These are phyloP conservation scores for Fereydounia khargensis DNA, from an alignment of 1,284 basidiomycete genomes.

Conservation along the genomic window DNA sequence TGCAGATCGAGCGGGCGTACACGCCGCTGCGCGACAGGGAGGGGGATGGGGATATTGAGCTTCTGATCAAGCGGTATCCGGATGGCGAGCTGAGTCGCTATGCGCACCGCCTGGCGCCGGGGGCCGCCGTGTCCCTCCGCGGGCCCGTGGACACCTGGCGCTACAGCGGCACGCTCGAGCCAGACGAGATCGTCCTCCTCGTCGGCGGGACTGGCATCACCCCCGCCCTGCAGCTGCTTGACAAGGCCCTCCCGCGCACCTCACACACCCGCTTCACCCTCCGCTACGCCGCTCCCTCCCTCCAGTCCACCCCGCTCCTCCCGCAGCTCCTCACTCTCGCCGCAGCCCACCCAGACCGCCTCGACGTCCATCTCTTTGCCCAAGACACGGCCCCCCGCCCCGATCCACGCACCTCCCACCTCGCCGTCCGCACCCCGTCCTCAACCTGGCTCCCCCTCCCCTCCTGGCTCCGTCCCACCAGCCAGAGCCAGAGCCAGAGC, in stretches of 20 bases:
- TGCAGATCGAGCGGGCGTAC: conserved; percentile 43
- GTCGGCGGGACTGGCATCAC: conserved; percentile 42
- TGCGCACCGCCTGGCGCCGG: conserved; percentile 14
- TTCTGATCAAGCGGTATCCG: conserved; percentile 35
- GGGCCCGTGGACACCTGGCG: conserved; percentile 39
- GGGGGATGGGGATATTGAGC: conserved; percentile 2
- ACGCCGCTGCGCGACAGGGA: conserved; percentile 33
- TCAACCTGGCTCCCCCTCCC: too few species aligned
- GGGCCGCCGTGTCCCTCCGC: conserved; percentile 21
- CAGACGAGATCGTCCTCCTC: conserved; percentile 22
- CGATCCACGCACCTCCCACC: background rate
- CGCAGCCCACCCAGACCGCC: conserved; percentile 4
- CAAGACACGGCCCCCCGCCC: too few species aligned
- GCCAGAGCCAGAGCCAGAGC: too few species aligned
- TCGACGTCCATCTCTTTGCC: conserved; percentile 15
- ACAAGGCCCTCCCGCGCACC: conserved; percentile 13
- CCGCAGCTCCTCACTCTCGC: conserved; percentile 20
- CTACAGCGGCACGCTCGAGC: conserved; percentile 1
- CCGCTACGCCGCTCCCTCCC: conserved; percentile 16
- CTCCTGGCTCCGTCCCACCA: too few species aligned
- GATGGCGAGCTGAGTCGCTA: conserved; percentile 38
- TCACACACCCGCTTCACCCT: conserved; percentile 15
- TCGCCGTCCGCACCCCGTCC: background rate
- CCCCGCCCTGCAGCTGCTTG: conserved; percentile 38
- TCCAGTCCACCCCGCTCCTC: conserved; percentile 16